Percentiles rank a stretch among this genome's conserved stretches.
Evolutionary conservation across 1,284 basidiomycete genomes (phyloP).

Genomic region (Neonothopanus nambi): DNA sequence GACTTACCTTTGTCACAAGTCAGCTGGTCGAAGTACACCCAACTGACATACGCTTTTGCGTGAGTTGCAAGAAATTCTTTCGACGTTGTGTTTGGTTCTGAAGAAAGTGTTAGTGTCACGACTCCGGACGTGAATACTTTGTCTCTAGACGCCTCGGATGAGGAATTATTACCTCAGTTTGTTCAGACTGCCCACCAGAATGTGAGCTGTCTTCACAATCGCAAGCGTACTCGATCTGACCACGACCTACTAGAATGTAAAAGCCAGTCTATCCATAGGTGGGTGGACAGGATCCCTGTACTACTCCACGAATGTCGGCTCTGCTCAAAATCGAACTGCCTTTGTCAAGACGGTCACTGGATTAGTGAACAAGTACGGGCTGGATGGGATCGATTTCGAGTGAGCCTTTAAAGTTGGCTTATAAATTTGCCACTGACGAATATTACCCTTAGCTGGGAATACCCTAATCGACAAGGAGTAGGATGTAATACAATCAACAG

Average conservation of each 20-base stretch:
- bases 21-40: conserved; percentile 63
- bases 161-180: conserved; percentile 47
- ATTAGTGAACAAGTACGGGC: conserved; percentile 61
- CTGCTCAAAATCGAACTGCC: conserved; percentile 55
- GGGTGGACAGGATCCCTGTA: conserved; percentile 83
- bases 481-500: conserved; percentile 67
- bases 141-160: conserved; percentile 42
- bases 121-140: conserved; percentile 45
- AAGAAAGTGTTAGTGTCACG: conserved; percentile 39
- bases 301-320: conserved; percentile 76
- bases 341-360: conserved; percentile 68
- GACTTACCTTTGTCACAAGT: conserved; percentile 50
- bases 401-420: conserved; percentile 38
- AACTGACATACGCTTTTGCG: conserved; percentile 67
- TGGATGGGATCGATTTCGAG: conserved; percentile 90
- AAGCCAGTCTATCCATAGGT: conserved; percentile 81
- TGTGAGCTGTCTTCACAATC: conserved; percentile 35
- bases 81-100: neutral
- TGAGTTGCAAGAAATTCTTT: conserved; percentile 32
- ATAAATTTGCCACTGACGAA: conserved; percentile 3
- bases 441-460: conserved; percentile 74
- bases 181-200: conserved; percentile 54
- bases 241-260: conserved; percentile 48
- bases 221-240: neutral
- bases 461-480: conserved; percentile 72